Percentiles rank a stretch among this genome's conserved stretches.
These are phyloP conservation scores for Oryza glumipatula DNA, from an alignment of 176 grass and related monocot genomes.

Conservation along the genomic window DNA sequence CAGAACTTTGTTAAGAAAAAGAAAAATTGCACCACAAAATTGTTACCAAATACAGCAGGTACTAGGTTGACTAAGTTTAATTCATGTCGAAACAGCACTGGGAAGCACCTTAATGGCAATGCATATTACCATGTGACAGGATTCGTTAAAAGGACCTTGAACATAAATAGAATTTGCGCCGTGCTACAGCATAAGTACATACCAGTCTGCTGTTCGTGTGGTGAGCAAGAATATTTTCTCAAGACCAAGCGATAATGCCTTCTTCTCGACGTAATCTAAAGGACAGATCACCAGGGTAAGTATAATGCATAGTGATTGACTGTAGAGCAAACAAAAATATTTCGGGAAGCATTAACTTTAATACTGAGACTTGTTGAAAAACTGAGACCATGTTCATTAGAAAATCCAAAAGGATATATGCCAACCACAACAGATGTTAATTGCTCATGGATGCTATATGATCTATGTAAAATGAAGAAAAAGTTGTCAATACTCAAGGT, in stretches of 20 bases:
- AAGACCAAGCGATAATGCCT: slow-evolving; percentile 76
- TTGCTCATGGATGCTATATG: not conserved
- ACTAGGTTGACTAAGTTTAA: slow-evolving; percentile 15
- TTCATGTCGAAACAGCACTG: not conserved
- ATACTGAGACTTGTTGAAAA: not conserved
- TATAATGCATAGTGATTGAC: not conserved
- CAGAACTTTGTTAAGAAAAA: not conserved
- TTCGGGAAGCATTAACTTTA: slow-evolving; percentile 15
- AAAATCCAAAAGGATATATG: slow-evolving; percentile 4
- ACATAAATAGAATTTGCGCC: slow-evolving; percentile 23
- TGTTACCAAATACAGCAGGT: not conserved
- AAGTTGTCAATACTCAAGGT: not conserved
- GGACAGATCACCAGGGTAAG: slow-evolving; percentile 13
- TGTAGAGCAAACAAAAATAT: not conserved
- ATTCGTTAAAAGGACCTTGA: not conserved
- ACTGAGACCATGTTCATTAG: not conserved
- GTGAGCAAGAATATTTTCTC: slow-evolving; percentile 96
- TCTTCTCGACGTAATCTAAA: slow-evolving; percentile 94
- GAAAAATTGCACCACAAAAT: not conserved
- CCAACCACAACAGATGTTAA: slow-evolving; percentile 13
- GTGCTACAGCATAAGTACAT: slow-evolving; percentile 40
- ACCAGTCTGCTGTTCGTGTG: slow-evolving; percentile 92
- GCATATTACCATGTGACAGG: slow-evolving; percentile 8
- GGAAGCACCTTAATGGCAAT: not conserved
- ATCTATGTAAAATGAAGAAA: not conserved